Base-by-base conservation (phyloP, 352 stramenopile species). In the Globisporangium okanoganense region DNA sequence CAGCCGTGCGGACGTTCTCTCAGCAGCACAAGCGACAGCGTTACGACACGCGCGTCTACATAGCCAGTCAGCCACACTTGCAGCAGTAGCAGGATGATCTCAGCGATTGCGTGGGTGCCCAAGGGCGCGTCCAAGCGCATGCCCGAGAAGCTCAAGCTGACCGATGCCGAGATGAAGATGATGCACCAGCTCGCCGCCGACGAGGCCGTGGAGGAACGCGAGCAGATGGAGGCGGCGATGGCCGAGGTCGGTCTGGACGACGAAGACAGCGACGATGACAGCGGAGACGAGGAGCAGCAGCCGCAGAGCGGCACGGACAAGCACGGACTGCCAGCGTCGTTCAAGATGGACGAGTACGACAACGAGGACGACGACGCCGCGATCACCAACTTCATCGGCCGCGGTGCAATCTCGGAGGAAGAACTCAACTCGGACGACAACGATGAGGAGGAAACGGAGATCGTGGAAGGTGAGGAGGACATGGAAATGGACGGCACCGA, bases 261-360 rank as follows among this genome's bases (percentile, higher is more conserved):
- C 4, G 69, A 66, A 22, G 36, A 69, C 9, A 60, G n/a, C n/a
- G 49, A 29, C 4, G 58, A 53, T 12, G 48, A 40, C 18, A 50
- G 33, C 13, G 52, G 31, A 13, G 51, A 60, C 22, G 59, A 65
- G 5, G 53, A 61, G 13, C 60, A 71, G 44, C 66, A 54, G 57
- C 35, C 20, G 51, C 64, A 43, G 31, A 64, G 33, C n/a, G 71
- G 75, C 12, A 66, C 69, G 18, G 71, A 82, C 50, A 71, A 69
- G 50, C 67, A 85, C 45, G 78, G 78, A 3, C 66, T 92, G 60
- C 82, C 86, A 10, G 58, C 75, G 10, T 79, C 66, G 36, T 93
- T 96, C 69, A 87, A 88, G 65, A 94, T 94, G 84, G 84, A 95
- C 62, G 80, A 95, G 52, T 94, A 96, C 69, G 85, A 95, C 56